Base-by-base conservation (phyloP, 2,329 filamentous ascomycete genomes). In the Aspergillus niger region DNA sequence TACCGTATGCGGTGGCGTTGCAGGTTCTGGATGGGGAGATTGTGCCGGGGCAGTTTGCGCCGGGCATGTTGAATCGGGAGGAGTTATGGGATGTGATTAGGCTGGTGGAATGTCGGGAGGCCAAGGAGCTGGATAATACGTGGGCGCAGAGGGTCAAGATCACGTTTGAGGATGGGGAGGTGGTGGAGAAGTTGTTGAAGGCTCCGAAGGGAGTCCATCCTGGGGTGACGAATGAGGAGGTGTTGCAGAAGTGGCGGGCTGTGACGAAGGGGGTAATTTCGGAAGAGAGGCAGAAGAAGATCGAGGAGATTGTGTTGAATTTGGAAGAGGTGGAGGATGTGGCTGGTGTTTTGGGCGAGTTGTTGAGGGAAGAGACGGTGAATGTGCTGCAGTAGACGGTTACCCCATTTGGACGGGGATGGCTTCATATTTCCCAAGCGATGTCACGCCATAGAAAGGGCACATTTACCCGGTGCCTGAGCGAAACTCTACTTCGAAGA, bases 21-120 rank as follows among this genome's bases (percentile, higher is more conserved):
- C 52, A 55, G 52, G 36, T 55, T 15, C 7, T 55, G 5, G 52
- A 55, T 30, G 52, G 52, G 26, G 52, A 55, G 39, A 43, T 55
- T 30, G 20, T 41, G 6, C 52, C 47, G 8, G 47, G 47, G 15
- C 47, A 50, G 47, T 50, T 50, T 53, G 50, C 50, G 17, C 50
- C 52, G 8, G 24, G 20, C 1, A 26, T 44, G 38, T 44, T 55
- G 38, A 43, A 55, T n/a, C 17, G 52, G 3, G 52, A 55, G 38
- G 38, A 30, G 22, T 2, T 55, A 8, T 50, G 47, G 47, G 26
- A 50, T 15, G 15, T 50, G 11, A 50, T 50, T 17, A 15, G 4
- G 1, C 17, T 30, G n/a, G 47, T 50, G 13, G 47, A 50, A 26
- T 50, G 47, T 32, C 26, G 47, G 8, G 47, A 50, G 47, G 47